phyloP scores from a whole-genome alignment of 2,329 filamentous ascomycete species.

The Dactylellina parvicollis region DNA sequence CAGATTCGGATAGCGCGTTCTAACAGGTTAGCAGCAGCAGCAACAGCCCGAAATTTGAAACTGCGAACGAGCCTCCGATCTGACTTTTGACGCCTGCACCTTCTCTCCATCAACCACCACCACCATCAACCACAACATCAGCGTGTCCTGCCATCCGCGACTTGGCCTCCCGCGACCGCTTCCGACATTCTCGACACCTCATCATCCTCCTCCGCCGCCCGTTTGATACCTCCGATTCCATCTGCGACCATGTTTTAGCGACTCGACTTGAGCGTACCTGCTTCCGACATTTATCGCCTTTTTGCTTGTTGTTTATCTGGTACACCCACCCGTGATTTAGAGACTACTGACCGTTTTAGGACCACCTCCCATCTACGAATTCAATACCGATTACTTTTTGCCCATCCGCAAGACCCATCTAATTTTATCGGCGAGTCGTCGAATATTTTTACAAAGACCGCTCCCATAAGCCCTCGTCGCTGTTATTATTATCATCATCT shows the following conservation, averaged over 20 bases:
- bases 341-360: conserved; percentile 44
- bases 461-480: conserved; percentile 9
- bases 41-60: conserved; percentile 1
- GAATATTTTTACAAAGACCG: conserved; percentile 53
- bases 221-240: conserved; percentile 1
- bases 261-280: background rate
- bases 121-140: conserved; percentile 3
- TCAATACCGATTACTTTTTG: too few relatives aligned
- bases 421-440: conserved; percentile 34
- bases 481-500: conserved; percentile 10
- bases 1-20: conserved; percentile 35
- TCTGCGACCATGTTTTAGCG: conserved; percentile 18
- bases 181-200: background rate
- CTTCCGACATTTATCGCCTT: conserved; percentile 12
- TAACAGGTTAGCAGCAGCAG: background rate
- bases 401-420: background rate
- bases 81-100: background rate
- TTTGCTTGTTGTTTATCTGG: conserved; percentile 13
- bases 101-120: background rate
- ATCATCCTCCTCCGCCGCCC: background rate
- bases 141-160: conserved; percentile 24
- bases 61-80: conserved; percentile 19
- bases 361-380: conserved; percentile 6
- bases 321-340: conserved; percentile 38
- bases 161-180: background rate